Percentiles rank a stretch among this genome's conserved stretches.
Conservation (phyloP, 345 rosid genomes). For the Gossypium anomalum region DNA sequence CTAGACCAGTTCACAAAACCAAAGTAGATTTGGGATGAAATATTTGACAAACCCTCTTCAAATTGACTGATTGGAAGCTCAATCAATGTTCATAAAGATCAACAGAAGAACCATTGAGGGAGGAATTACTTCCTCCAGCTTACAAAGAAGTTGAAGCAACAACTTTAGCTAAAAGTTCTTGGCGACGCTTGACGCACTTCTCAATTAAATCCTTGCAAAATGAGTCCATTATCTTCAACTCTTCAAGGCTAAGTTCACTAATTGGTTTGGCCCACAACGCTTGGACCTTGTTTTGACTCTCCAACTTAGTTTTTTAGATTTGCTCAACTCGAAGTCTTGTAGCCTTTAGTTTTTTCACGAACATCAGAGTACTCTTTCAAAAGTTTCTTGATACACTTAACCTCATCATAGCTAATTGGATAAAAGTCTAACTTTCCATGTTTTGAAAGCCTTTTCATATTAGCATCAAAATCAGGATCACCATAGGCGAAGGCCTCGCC, state of each 20-base stretch:
- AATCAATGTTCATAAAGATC: not conserved
- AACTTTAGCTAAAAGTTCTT: not conserved
- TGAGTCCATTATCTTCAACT: not conserved
- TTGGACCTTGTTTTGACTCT: not conserved
- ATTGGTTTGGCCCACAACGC: not conserved
- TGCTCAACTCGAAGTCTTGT: constrained; percentile 9
- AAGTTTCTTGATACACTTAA: constrained; percentile 13
- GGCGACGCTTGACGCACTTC: not conserved
- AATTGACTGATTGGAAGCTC: not conserved
- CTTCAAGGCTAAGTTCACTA: constrained; percentile 16
- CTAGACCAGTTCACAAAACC: not conserved
- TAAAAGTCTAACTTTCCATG: not conserved
- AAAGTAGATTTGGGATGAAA: not conserved
- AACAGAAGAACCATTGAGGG: not conserved
- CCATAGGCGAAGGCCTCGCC: constrained; percentile 2
- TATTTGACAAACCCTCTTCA: not conserved
- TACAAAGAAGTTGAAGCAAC: not conserved
- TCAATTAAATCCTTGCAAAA: not conserved
- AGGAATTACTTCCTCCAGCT: not conserved
- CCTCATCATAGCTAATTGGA: not conserved
- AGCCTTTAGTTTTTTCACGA: constrained; percentile 12
- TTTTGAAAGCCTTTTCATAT: not conserved
- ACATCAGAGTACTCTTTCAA: constrained; percentile 4
- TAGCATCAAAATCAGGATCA: not conserved
- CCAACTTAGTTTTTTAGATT: not conserved